These are phyloP conservation scores for Myriangium duriaei DNA, from an alignment of 2,329 filamentous ascomycete species.

Conservation along the genomic window DNA sequence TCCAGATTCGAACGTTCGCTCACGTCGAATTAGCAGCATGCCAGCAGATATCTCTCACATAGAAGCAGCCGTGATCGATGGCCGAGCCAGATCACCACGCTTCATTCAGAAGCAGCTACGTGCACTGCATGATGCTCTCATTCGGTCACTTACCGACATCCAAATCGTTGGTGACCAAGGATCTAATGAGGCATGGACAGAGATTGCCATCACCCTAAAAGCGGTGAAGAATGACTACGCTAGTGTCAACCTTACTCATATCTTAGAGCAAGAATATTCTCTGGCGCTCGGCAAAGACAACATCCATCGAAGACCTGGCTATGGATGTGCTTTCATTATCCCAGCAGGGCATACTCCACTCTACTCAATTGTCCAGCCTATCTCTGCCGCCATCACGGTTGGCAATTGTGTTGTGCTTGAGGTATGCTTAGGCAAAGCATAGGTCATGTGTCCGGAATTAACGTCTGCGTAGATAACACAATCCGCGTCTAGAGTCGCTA, in stretches of 20 bases:
- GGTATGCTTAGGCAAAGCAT: slow-evolving; percentile 22
- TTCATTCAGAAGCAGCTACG: neutral
- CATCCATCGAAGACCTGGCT: slow-evolving; percentile 20
- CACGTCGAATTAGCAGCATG: no score
- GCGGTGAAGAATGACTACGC: neutral
- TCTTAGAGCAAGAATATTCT: slow-evolving; percentile 29
- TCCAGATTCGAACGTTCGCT: no score
- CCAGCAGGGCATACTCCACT: slow-evolving; percentile 37
- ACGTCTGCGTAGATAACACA: neutral
- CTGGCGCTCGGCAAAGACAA: slow-evolving; percentile 30
- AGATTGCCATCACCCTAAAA: neutral
- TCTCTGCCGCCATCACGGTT: slow-evolving; percentile 37
- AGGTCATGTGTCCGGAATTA: neutral
- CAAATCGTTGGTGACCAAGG: neutral
- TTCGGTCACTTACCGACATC: neutral
- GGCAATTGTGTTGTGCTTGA: slow-evolving; percentile 41
- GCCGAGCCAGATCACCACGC: neutral
- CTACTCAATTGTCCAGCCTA: slow-evolving; percentile 32
- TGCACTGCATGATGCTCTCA: neutral
- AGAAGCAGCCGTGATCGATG: neutral
- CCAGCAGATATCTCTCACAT: neutral
- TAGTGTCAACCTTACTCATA: neutral
- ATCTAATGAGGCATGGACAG: neutral
- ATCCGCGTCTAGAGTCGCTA: neutral
- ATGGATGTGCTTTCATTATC: slow-evolving; percentile 37